Conservation (phyloP, 2,329 filamentous ascomycete species). For the Stachybotrys chartarum region DNA sequence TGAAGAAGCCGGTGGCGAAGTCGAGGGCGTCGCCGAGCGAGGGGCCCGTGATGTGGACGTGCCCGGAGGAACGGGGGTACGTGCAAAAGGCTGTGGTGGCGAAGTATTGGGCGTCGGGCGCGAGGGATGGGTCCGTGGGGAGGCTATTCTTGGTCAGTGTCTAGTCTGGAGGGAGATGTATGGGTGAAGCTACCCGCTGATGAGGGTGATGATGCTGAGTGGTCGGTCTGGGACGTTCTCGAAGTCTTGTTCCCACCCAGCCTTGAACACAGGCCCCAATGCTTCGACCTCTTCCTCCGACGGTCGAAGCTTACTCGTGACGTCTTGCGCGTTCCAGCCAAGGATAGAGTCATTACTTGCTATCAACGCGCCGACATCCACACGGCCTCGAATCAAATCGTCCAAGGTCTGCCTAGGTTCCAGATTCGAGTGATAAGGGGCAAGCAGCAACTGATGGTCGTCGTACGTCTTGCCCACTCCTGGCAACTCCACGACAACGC, state of each 20-base stretch:
- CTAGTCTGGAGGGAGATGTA: too few species aligned
- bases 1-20: conserved; percentile 50
- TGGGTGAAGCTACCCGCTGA: conserved; percentile 9
- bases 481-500: conserved; percentile 36
- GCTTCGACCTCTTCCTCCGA: conserved; percentile 38
- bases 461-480: conserved; percentile 42
- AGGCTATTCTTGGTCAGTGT: conserved; percentile 12
- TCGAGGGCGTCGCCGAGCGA: conserved; percentile 21
- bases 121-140: conserved; percentile 26
- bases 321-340: conserved; percentile 47
- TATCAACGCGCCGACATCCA: conserved; percentile 35
- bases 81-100: neutral
- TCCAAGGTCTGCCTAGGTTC: conserved; percentile 26
- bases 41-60: conserved; percentile 41
- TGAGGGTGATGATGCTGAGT: conserved; percentile 31
- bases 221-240: conserved; percentile 28
- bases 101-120: conserved; percentile 29
- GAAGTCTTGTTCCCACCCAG: conserved; percentile 44
- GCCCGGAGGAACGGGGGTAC: conserved; percentile 14
- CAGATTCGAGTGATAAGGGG: conserved; percentile 30
- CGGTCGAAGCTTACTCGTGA: conserved; percentile 44
- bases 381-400: conserved; percentile 37
- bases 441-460: conserved; percentile 35
- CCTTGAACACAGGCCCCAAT: conserved; percentile 41
- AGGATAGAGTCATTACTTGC: conserved; percentile 36